Conservation (phyloP, 1,284 basidiomycete genomes). For the Schizophyllum commune region DNA sequence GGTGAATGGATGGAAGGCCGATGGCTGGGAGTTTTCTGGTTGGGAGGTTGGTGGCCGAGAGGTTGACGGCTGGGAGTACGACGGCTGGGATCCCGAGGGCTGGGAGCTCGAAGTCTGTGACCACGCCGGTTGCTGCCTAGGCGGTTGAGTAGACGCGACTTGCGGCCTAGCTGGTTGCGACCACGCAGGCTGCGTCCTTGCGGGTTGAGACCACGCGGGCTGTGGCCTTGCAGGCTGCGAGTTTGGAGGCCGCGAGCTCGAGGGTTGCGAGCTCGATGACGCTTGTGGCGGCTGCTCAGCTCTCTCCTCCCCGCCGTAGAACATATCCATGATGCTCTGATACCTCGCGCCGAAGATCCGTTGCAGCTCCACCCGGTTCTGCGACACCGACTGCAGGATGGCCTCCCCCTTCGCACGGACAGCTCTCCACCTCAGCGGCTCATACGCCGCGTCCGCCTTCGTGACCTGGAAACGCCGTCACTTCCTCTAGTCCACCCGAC, state of each 20-base stretch:
- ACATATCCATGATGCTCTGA: neutral
- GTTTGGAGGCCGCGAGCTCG: neutral
- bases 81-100: too few relatives aligned
- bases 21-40: too few relatives aligned
- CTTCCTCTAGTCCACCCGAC: neutral
- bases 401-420: neutral
- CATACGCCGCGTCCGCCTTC: neutral
- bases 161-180: too few relatives aligned
- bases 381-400: neutral
- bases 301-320: neutral
- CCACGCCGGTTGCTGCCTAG: too few relatives aligned
- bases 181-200: too few relatives aligned
- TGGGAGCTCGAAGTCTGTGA: too few relatives aligned
- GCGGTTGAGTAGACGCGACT: too few relatives aligned
- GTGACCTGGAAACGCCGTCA: neutral
- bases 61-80: too few relatives aligned
- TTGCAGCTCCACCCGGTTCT: neutral
- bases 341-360: neutral
- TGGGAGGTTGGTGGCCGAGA: too few relatives aligned
- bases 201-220: too few relatives aligned
- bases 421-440: neutral
- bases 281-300: neutral
- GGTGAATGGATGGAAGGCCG: too few relatives aligned
- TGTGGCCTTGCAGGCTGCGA: too few relatives aligned
- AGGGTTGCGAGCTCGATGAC: neutral